Conservation (phyloP, 805 yeast genomes). For the Lachancea sp. region DNA sequence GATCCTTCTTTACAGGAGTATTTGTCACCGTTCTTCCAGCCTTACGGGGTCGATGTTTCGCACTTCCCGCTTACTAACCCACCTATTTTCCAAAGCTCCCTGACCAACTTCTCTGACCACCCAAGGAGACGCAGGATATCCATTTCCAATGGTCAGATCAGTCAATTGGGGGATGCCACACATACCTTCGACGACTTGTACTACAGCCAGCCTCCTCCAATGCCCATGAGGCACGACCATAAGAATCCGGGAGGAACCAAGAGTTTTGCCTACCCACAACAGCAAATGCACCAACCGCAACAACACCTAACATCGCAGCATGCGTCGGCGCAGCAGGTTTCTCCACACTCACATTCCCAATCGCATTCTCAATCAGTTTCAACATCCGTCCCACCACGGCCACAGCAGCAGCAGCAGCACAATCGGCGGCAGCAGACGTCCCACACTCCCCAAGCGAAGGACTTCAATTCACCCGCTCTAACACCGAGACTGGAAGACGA, state of each 20-base stretch:
- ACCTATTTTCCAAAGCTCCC: conserved; percentile 41
- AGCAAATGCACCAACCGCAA: neutral
- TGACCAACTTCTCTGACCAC: conserved; percentile 29
- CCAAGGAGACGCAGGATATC: conserved; percentile 54
- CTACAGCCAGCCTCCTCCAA: conserved; percentile 33
- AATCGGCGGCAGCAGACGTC: neutral
- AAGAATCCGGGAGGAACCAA: neutral
- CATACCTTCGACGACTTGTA: conserved; percentile 35
- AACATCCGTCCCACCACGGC: neutral
- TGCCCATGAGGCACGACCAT: conserved; percentile 15
- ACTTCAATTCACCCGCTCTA: neutral
- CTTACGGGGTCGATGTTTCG: conserved; percentile 39
- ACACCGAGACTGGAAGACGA: conserved; percentile 1
- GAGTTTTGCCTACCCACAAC: too few species aligned
- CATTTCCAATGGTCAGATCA: conserved; percentile 79
- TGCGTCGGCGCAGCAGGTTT: neutral
- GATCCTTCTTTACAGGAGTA: conserved; percentile 33
- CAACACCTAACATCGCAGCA: neutral
- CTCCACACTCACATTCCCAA: neutral
- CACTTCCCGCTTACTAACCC: conserved; percentile 42
- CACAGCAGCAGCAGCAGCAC: neutral
- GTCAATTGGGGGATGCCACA: conserved; percentile 51
- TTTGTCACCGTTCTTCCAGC: conserved; percentile 39
- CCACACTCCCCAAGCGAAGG: neutral
- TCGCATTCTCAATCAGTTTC: too few species aligned